A percentile compares a stretch with the other conserved stretches of the same genome.
Evolutionary conservation across 306 rosid genomes (phyloP).

Genomic region (Parietaria judaica): DNA sequence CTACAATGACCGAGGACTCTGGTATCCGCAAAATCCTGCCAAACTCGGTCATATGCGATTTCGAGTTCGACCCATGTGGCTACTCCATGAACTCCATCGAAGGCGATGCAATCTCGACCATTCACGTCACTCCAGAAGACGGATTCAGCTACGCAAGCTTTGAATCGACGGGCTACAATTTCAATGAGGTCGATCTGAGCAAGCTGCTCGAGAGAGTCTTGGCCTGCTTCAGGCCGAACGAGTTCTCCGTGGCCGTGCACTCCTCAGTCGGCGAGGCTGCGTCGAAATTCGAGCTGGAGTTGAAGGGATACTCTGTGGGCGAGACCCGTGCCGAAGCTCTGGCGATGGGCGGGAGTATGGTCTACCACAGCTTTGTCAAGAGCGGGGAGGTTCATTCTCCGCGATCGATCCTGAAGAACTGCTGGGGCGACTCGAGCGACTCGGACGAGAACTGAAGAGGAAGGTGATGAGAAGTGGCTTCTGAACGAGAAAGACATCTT

Average conservation of each 20-base stretch:
- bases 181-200: conserved; percentile 27
- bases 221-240: conserved; percentile 67
- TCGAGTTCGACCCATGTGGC: conserved; percentile 92
- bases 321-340: conserved; percentile 42
- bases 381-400: conserved; percentile 50
- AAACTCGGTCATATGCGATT: conserved; percentile 70
- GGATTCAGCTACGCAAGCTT: conserved; percentile 96
- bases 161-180: conserved; percentile 74
- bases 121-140: conserved; percentile 94
- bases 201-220: conserved; percentile 61
- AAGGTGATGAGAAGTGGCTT: conserved; percentile 31
- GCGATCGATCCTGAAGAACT: conserved; percentile 55
- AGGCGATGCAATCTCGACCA: conserved; percentile 71
- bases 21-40: conserved; percentile 80
- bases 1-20: conserved; percentile 56
- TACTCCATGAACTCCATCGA: conserved; percentile 91
- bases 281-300: conserved; percentile 32
- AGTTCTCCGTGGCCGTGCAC: conserved; percentile 79
- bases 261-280: conserved; percentile 21
- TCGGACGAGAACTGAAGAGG: conserved; percentile 58
- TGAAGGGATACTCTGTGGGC: conserved; percentile 48
- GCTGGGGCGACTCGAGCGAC: conserved; percentile 75
- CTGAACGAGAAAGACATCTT: conserved; percentile 5
- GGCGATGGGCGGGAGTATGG: conserved; percentile 46
- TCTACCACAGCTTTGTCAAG: conserved; percentile 38